Conservation (phyloP, 345 rosid genomes). For the Hypericum perforatum region DNA sequence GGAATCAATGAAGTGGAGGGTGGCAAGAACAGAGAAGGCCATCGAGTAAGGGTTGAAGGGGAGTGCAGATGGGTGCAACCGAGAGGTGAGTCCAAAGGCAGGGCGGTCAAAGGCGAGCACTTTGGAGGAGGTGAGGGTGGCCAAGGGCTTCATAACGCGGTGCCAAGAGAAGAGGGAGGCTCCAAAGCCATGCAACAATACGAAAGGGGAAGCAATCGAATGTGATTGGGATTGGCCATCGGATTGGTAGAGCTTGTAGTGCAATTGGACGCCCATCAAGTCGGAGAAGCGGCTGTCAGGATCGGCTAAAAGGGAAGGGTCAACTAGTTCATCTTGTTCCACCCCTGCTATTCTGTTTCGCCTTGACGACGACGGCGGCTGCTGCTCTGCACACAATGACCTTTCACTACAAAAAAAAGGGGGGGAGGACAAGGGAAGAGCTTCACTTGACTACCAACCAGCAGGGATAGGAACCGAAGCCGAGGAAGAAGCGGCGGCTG, state of each 20-base stretch:
- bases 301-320: slow-evolving; percentile 62
- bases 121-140: slow-evolving; percentile 45
- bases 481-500: too few relatives aligned
- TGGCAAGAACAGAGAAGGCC: slow-evolving; percentile 70
- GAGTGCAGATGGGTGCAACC: slow-evolving; percentile 27
- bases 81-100: slow-evolving; percentile 81
- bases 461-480: too few relatives aligned
- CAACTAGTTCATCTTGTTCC: slow-evolving; percentile 64
- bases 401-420: too few relatives aligned
- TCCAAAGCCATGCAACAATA: slow-evolving; percentile 84
- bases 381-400: slow-evolving; percentile 22
- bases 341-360: slow-evolving; percentile 29
- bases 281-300: slow-evolving; percentile 85
- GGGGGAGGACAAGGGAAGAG: too few relatives aligned
- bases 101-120: slow-evolving; percentile 90
- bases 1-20: slow-evolving; percentile 61
- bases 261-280: slow-evolving; percentile 69
- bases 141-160: slow-evolving; percentile 63
- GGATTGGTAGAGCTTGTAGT: slow-evolving; percentile 57
- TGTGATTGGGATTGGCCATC: too few relatives aligned
- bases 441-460: too few relatives aligned
- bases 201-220: slow-evolving; percentile 47
- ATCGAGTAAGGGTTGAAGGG: slow-evolving; percentile 72
- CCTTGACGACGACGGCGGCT: slow-evolving; percentile 13
- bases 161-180: slow-evolving; percentile 90